phyloP scores from a whole-genome alignment of 2,329 filamentous ascomycete species.

The Neonectria hederae region DNA sequence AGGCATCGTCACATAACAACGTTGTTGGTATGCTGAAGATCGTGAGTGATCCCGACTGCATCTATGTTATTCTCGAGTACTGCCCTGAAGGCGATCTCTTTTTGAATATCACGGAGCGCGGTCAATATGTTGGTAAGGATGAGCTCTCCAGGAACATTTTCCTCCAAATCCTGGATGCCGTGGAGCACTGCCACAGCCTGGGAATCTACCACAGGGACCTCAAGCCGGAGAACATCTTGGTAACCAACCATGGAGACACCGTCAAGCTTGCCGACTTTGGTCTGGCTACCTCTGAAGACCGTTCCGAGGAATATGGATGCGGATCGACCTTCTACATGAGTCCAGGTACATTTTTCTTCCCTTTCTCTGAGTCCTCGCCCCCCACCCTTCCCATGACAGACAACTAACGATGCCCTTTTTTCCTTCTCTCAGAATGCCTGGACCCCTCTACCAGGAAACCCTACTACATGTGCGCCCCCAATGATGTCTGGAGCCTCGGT shows the following conservation, averaged over 20 bases:
- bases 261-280: slow-evolving; percentile 98
- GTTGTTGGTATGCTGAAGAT: slow-evolving; percentile 95
- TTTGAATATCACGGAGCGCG: slow-evolving; percentile 94
- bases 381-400: slow-evolving; percentile 26
- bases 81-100: slow-evolving; percentile 98
- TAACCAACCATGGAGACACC: slow-evolving; percentile 86
- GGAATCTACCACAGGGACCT: slow-evolving; percentile 98
- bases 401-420: slow-evolving; percentile 41
- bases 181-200: slow-evolving; percentile 90
- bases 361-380: slow-evolving; percentile 13
- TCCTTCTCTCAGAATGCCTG: slow-evolving; percentile 76
- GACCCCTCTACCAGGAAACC: slow-evolving; percentile 78
- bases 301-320: slow-evolving; percentile 95
- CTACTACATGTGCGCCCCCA: slow-evolving; percentile 90
- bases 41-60: slow-evolving; percentile 89
- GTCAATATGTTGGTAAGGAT: slow-evolving; percentile 94
- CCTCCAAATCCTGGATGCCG: slow-evolving; percentile 94
- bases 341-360: slow-evolving; percentile 74
- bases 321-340: slow-evolving; percentile 99
- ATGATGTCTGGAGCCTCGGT: slow-evolving; percentile 98
- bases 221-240: slow-evolving; percentile 97
- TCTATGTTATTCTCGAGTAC: slow-evolving; percentile 95
- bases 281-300: slow-evolving; percentile 83
- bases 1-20: slow-evolving; percentile 88
- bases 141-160: slow-evolving; percentile 86